These are phyloP conservation scores for Antitrichia curtipendula DNA, from an alignment of 225 moss, liverwort and hornwort genomes.

Conservation along the genomic window DNA sequence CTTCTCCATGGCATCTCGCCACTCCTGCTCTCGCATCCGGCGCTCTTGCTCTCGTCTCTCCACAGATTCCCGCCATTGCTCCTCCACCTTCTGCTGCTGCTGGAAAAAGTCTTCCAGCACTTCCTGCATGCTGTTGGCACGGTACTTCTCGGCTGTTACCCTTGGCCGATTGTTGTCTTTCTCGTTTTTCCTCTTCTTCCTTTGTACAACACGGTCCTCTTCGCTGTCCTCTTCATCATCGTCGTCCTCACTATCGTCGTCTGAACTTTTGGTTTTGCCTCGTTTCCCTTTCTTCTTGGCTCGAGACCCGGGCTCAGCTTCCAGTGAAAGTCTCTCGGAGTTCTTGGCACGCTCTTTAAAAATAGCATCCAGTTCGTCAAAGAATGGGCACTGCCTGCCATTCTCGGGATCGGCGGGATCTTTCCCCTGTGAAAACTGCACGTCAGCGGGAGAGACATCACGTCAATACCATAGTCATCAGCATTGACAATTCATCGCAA, in stretches of 20 bases:
- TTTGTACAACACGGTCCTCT: constrained; percentile 69
- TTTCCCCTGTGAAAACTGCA: constrained; percentile 69
- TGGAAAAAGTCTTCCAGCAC: constrained; percentile 97
- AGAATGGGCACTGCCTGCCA: constrained; percentile 91
- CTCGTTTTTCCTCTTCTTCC: constrained; percentile 91
- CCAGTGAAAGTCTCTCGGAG: constrained; percentile 68
- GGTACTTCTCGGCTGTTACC: constrained; percentile 93
- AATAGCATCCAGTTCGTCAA: constrained; percentile 86
- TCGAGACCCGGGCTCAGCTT: constrained; percentile 82
- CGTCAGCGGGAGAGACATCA: background rate
- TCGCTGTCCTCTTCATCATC: constrained; percentile 96
- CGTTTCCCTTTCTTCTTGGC: constrained; percentile 94
- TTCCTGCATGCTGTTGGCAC: constrained; percentile 99
- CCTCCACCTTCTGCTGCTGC: constrained; percentile 91
- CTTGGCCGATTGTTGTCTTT: constrained; percentile 87
- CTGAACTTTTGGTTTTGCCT: constrained; percentile 76
- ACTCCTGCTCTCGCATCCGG: constrained; percentile 79
- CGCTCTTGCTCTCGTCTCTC: constrained; percentile 96
- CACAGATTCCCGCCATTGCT: constrained; percentile 83
- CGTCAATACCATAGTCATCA: background rate
- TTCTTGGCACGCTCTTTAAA: constrained; percentile 99
- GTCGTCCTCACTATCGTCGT: constrained; percentile 89
- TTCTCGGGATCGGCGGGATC: constrained; percentile 91
- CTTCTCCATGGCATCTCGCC: constrained; percentile 96
- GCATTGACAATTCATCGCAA: background rate